phyloP scores from a whole-genome alignment of 2,329 filamentous ascomycete genomes.

The Dendryphion nanum region DNA sequence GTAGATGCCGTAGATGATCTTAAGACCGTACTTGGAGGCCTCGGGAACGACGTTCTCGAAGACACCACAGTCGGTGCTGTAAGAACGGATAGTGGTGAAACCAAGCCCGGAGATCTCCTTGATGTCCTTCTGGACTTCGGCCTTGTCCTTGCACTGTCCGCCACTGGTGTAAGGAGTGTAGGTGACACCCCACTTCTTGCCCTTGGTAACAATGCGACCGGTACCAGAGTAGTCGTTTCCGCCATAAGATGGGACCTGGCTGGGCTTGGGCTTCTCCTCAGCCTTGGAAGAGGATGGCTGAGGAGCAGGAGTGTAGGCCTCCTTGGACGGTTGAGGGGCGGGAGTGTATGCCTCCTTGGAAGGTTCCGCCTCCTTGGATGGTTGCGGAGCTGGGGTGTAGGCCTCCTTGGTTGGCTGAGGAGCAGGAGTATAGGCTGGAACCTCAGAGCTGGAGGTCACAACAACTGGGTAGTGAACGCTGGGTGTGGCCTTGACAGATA shows the following conservation, averaged over 20 bases:
- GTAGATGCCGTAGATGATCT: conserved; percentile 85
- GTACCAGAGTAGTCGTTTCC: conserved; percentile 19
- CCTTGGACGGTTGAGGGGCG: conserved; percentile 67
- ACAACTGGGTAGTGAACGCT: conserved; percentile 39
- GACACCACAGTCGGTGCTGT: conserved; percentile 87
- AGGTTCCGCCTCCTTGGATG: conserved; percentile 68
- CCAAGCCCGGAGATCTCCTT: conserved; percentile 43
- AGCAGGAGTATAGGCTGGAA: conserved; percentile 54
- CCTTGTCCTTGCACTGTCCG: conserved; percentile 44
- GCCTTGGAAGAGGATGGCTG: conserved; percentile 58
- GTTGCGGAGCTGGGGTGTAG: conserved; percentile 48
- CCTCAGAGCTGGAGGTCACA: conserved; percentile 65
- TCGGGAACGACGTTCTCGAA: conserved; percentile 73
- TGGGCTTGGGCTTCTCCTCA: conserved; percentile 28
- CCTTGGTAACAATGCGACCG: conserved; percentile 40
- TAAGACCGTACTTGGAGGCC: conserved; percentile 64
- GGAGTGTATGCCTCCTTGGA: conserved; percentile 62
- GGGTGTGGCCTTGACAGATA: conserved; percentile 17
- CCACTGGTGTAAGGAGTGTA: conserved; percentile 48
- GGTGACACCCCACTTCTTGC: conserved; percentile 49
- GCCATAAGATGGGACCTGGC: conserved; percentile 8
- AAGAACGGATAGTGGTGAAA: conserved; percentile 72
- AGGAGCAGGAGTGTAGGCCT: conserved; percentile 49
- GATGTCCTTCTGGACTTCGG: conserved; percentile 42
- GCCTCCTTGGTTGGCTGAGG: conserved; percentile 71